Evolutionary conservation across 2,329 filamentous ascomycete genomes (phyloP), one percentile per base, ranked within the genome.

Genomic region (Colletotrichum karsti): DNA sequence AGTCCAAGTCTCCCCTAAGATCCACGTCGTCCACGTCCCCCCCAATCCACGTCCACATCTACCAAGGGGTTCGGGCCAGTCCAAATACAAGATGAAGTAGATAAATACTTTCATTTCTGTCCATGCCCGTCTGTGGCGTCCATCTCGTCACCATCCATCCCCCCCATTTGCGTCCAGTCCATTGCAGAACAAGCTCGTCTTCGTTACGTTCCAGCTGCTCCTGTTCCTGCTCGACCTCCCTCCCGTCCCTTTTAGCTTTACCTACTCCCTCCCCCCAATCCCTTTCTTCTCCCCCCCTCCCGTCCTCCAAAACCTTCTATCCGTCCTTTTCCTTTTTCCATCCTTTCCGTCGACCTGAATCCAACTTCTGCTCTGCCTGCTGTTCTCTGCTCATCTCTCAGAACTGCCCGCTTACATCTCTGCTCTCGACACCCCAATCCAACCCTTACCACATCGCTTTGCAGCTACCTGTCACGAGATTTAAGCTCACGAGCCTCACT

Each of bases 61-160:
- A n/a, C 64, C 33, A 67, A 64, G 63, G 63, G 63, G 58, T 67
- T 67, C 63, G 50, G 48, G 41, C 59, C 51, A 46, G 30, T 54
- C 42, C 61, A 41, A 30, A 50, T 42, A 48, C 20, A 42, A 22
- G 24, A 24, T 54, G 42, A 50, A 59, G 53, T 58, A 63, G 53
- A 67, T 67, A 67, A 63, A 63, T 67, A 67, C 64, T 67, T 64
- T 67, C 63, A 63, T 67, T 51, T 63, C 58, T 55, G 58, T 63
- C 63, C 63, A 63, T 67, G 42, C 41, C 50, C 50, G 37, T 58
- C 35, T 63, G 64, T 67, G 64, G 64, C 64, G 64, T 58, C 60
- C 51, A 67, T 37, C 64, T 67, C 64, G 64, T 67, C 63, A 67
- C 42, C 63, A 67, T 33, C 48, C n/a, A 33, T 44, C 41, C 41